Evolutionary conservation across 352 stramenopile species (phyloP), one percentile per base, ranked within the genome.

Genomic region (Pythium guiyangense): DNA sequence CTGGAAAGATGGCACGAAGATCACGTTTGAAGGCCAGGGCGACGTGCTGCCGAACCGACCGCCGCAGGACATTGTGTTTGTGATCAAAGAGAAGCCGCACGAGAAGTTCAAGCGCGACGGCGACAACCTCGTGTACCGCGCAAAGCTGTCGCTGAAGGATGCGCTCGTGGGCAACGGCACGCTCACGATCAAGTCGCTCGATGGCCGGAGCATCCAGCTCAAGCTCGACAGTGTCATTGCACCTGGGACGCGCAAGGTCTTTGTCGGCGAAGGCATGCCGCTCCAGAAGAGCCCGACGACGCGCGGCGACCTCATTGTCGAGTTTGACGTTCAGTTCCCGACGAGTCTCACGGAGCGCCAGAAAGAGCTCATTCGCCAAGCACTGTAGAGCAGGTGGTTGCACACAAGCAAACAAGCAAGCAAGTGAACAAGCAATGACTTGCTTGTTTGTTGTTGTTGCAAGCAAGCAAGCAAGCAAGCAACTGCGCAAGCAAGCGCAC

Each of bases 281-380:
- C 65, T 97, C 51, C 86, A 98, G 63, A 89, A 87, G 57, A 77
- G 55, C 25, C 72, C 83, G 0, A 57, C 59, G 6, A 73, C 88
- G 58, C 96, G 90, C 59, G 96, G 96, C 40, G 95, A 98, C 61
- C 69, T 99, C 14, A 92, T 95, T 57, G 90, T 99, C 42, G 97
- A 97, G 49, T 98, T 98, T 69, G 90, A 98, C 56, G 95, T 99
- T 25, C 91, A 98, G 62, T 99, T 99, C 67, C 97, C 97, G 5
- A 83, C 89, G 20, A 76, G 74, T 6, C 79, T 99, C n/a, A 90
- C 72, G 0, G 69, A 90, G 39, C 59, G 56, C 39, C 84, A 94
- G 66, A 89, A 89, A 57, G 73, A 73, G 22, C 62, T 90, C 39
- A 58, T 94, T 10, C 84, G 79, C 14, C 78, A 94, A 61, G 80